A percentile compares a stretch with the other conserved stretches of the same genome.
Evolutionary conservation across 495 filamentous ascomycete genomes (phyloP).

Genomic region (Pseudotulostoma volvatum): DNA sequence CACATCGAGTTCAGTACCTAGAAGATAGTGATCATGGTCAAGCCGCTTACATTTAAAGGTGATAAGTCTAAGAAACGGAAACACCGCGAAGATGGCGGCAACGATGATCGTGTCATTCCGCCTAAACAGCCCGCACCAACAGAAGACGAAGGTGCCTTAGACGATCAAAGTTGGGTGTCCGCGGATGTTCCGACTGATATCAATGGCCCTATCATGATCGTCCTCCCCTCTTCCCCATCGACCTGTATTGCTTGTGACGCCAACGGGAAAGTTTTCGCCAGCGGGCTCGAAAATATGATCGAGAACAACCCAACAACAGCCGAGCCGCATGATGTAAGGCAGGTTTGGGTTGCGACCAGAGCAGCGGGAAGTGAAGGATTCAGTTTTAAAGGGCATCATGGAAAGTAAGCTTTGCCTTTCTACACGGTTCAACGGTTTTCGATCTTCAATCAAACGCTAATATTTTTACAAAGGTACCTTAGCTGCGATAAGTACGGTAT

Average conservation of each 20-base stretch:
- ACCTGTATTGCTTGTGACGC: slow-evolving; percentile 70
- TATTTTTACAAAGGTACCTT: slow-evolving; percentile 38
- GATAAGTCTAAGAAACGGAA: slow-evolving; percentile 92
- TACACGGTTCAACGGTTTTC: background rate
- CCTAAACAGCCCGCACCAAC: slow-evolving; percentile 25
- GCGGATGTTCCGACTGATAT: slow-evolving; percentile 63
- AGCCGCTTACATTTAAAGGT: slow-evolving; percentile 85
- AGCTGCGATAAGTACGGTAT: slow-evolving; percentile 71
- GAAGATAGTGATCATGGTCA: slow-evolving; percentile 56
- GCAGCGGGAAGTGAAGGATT: slow-evolving; percentile 67
- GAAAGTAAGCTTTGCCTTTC: slow-evolving; percentile 42
- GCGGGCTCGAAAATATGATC: slow-evolving; percentile 64
- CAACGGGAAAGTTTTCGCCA: slow-evolving; percentile 68
- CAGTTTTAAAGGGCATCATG: slow-evolving; percentile 78
- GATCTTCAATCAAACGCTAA: no score
- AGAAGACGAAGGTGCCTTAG: slow-evolving; percentile 14
- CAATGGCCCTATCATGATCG: slow-evolving; percentile 67
- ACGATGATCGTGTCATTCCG: slow-evolving; percentile 11
- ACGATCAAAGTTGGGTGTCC: slow-evolving; percentile 81
- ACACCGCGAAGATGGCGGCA: slow-evolving; percentile 21
- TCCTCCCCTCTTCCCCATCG: slow-evolving; percentile 50
- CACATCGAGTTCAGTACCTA: no score
- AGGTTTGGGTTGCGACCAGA: slow-evolving; percentile 84
- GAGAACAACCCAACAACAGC: slow-evolving; percentile 62
- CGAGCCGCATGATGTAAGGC: slow-evolving; percentile 84